Evolutionary conservation across 352 stramenopile species (phyloP).

Genomic region (Blastocystis sp.): DNA sequence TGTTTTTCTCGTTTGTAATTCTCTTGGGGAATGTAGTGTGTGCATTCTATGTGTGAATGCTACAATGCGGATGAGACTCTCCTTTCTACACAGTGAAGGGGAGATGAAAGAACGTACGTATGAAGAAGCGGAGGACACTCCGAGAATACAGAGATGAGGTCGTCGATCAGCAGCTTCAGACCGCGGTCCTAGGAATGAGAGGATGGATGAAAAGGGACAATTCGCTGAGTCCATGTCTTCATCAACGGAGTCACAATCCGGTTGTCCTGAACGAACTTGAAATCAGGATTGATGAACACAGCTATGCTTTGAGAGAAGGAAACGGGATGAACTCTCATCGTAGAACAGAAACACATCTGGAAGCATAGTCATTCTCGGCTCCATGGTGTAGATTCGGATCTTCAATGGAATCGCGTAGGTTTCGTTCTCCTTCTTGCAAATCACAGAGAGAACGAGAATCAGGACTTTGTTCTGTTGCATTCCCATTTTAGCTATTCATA

Average conservation of each 20-base stretch:
- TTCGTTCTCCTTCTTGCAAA: slow-evolving; percentile 31
- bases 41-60: neutral
- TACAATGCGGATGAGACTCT: neutral
- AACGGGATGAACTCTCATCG: neutral
- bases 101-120: neutral
- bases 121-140: slow-evolving; percentile 32
- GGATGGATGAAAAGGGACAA: neutral
- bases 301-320: neutral
- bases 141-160: slow-evolving; percentile 3
- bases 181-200: neutral
- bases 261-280: neutral
- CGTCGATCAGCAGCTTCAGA: neutral
- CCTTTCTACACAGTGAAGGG: slow-evolving; percentile 9
- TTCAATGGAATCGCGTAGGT: slow-evolving; percentile 27
- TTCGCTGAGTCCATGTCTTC: neutral
- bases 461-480: neutral
- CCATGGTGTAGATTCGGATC: neutral
- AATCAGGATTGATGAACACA: neutral
- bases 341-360: slow-evolving; percentile 33
- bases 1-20: neutral
- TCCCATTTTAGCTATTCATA: neutral
- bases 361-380: neutral
- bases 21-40: neutral
- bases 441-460: slow-evolving; percentile 1
- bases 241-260: slow-evolving; percentile 7